These are phyloP conservation scores for Rostrohypoxylon terebratum DNA, from an alignment of 495 filamentous ascomycete genomes.

Conservation along the genomic window DNA sequence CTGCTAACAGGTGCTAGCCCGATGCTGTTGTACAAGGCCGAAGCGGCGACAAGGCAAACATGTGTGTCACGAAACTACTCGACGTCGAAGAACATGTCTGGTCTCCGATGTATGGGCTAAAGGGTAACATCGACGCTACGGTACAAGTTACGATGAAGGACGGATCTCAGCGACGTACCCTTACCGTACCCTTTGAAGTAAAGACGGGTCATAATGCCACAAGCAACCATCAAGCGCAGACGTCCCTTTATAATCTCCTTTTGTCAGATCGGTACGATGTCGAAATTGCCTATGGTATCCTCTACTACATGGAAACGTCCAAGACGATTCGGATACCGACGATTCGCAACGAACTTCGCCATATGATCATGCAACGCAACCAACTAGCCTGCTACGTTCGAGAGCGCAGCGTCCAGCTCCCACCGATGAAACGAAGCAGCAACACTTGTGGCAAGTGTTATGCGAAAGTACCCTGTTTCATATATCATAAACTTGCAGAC, in stretches of 20 bases:
- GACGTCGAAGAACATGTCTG: slow-evolving; percentile 98
- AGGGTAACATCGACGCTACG: slow-evolving; percentile 98
- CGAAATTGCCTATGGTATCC: slow-evolving; percentile 84
- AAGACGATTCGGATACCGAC: slow-evolving; percentile 86
- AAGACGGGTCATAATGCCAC: slow-evolving; percentile 90
- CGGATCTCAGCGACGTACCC: slow-evolving; percentile 66
- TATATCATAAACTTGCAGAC: slow-evolving; percentile 93
- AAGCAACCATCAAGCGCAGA: slow-evolving; percentile 88
- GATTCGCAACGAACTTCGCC: slow-evolving; percentile 84
- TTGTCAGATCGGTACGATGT: slow-evolving; percentile 96
- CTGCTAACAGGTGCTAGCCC: slow-evolving; percentile 58
- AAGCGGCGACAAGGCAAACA: slow-evolving; percentile 74
- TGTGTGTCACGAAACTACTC: slow-evolving; percentile 91
- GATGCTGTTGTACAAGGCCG: slow-evolving; percentile 82
- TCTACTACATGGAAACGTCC: slow-evolving; percentile 94
- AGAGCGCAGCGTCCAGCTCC: slow-evolving; percentile 78
- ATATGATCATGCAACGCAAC: slow-evolving; percentile 98
- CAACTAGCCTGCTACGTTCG: slow-evolving; percentile 84
- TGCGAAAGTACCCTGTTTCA: slow-evolving; percentile 86
- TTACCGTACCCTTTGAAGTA: slow-evolving; percentile 92
- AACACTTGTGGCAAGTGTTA: slow-evolving; percentile 86
- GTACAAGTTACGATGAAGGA: slow-evolving; percentile 89
- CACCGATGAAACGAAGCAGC: slow-evolving; percentile 83
- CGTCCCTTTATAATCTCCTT: slow-evolving; percentile 90
- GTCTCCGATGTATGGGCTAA: slow-evolving; percentile 96